phyloP scores from a whole-genome alignment of 805 yeast species.

The Wickerhamiella nectarea region DNA sequence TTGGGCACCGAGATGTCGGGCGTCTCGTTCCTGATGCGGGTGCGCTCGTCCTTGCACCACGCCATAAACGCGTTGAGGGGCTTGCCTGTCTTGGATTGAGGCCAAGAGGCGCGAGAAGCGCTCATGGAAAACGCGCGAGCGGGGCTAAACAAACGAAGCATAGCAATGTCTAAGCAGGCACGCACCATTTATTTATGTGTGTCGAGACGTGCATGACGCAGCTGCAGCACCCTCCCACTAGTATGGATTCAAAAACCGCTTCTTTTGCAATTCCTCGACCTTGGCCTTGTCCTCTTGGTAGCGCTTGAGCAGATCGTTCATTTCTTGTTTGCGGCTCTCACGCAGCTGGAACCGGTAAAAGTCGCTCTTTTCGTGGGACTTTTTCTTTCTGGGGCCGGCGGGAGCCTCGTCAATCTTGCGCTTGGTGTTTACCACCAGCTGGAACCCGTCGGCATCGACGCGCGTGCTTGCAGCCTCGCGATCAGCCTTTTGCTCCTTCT shows the following conservation, averaged over 20 bases:
- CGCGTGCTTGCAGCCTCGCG: slow-evolving; percentile 28
- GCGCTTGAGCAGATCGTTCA: slow-evolving; percentile 70
- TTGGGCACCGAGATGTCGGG: slow-evolving; percentile 85
- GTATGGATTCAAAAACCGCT: slow-evolving; percentile 76
- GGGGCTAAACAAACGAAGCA: not conserved
- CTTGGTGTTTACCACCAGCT: slow-evolving; percentile 76
- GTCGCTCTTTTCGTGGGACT: slow-evolving; percentile 70
- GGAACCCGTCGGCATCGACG: slow-evolving; percentile 91
- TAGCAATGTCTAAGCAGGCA: not conserved
- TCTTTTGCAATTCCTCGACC: slow-evolving; percentile 63
- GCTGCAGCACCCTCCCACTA: slow-evolving; percentile 20
- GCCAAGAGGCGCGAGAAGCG: slow-evolving; percentile 15
- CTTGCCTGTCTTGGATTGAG: slow-evolving; percentile 17
- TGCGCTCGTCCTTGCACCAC: slow-evolving; percentile 93
- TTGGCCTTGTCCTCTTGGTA: slow-evolving; percentile 86
- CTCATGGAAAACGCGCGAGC: slow-evolving; percentile 13
- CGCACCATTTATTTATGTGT: not conserved
- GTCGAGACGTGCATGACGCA: not conserved
- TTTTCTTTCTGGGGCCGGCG: slow-evolving; percentile 32
- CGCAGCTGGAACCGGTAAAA: slow-evolving; percentile 94
- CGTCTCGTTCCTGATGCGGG: slow-evolving; percentile 79
- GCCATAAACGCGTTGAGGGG: slow-evolving; percentile 95
- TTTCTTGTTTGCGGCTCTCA: slow-evolving; percentile 81
- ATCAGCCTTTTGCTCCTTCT: slow-evolving; percentile 28
- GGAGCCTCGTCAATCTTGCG: slow-evolving; percentile 44